phyloP scores from a whole-genome alignment of 2,329 filamentous ascomycete genomes.

The Ceratocystis huliohia region DNA sequence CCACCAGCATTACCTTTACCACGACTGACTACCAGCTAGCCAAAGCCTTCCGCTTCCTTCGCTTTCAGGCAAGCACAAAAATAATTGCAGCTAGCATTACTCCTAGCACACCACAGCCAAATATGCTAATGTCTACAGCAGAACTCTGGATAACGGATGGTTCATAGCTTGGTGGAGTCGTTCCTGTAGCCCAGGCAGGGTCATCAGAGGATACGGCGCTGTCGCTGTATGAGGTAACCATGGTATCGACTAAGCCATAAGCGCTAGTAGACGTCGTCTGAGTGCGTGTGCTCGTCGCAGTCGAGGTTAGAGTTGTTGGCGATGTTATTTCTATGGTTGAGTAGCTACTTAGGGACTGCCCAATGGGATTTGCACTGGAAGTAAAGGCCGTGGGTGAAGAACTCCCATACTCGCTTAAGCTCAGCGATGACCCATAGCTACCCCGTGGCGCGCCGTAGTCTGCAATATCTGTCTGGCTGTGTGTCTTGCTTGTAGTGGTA shows the following conservation, averaged over 20 bases:
- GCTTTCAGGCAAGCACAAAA: conserved; percentile 11
- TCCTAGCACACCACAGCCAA: conserved; percentile 8
- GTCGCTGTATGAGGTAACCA: neutral
- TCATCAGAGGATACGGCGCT: neutral
- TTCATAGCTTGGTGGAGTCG: neutral
- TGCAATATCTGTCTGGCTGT: neutral
- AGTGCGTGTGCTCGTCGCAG: conserved; percentile 5
- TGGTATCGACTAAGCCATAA: conserved; percentile 5
- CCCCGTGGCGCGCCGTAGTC: neutral
- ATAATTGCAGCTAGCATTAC: conserved; percentile 7
- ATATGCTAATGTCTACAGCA: neutral
- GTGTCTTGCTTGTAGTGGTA: neutral
- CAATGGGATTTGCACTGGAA: neutral
- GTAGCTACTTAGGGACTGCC: neutral
- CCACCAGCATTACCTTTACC: neutral
- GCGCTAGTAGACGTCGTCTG: neutral
- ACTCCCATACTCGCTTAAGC: neutral
- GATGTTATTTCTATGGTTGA: conserved; percentile 9
- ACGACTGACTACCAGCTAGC: neutral
- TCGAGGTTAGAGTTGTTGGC: neutral
- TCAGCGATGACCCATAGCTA: conserved; percentile 3
- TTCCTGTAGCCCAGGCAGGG: neutral
- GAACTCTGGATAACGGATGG: conserved; percentile 11
- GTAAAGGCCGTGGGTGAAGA: neutral
- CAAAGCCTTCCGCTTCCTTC: neutral